phyloP scores from a whole-genome alignment of 2,329 filamentous ascomycete species.

The Hyphodiscus sp. region DNA sequence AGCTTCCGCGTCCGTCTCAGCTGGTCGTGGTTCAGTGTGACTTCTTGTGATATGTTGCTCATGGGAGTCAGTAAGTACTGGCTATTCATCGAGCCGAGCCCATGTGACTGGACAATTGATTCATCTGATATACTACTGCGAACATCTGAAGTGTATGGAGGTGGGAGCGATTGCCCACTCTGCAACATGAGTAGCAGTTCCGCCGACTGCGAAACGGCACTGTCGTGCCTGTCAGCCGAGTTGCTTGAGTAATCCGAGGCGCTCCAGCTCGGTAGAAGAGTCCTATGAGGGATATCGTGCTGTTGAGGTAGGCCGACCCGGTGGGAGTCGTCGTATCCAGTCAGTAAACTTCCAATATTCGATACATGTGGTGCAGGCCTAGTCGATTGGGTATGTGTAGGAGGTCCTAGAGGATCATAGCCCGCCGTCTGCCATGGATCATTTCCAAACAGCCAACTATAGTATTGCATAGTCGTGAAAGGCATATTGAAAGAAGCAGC shows the following conservation, averaged over 20 bases:
- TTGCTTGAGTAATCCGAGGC: conserved; percentile 1
- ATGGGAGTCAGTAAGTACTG: conserved; percentile 3
- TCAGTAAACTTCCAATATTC: not conserved
- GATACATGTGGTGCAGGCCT: not conserved
- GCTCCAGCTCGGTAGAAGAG: not conserved
- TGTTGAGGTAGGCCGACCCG: not conserved
- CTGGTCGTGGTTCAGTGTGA: not conserved
- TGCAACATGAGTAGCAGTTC: not conserved
- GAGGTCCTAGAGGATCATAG: not conserved
- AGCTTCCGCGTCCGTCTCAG: conserved; percentile 2
- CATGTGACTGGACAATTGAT: not conserved
- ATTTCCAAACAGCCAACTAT: conserved; percentile 52
- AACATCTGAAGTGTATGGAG: not conserved
- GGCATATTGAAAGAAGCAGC: conserved; percentile 60
- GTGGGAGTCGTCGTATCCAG: not conserved
- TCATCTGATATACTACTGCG: not conserved
- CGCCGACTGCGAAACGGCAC: not conserved
- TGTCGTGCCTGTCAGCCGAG: not conserved
- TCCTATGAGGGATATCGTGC: not conserved
- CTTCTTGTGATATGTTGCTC: not conserved
- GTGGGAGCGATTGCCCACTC: not conserved
- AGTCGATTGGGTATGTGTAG: not conserved
- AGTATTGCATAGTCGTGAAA: conserved; percentile 56
- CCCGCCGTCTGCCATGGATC: conserved; percentile 2
- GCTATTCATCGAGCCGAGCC: not conserved